These are phyloP conservation scores for Gentiana dahurica DNA, from an alignment of 257 asterid species.

Conservation along the genomic window DNA sequence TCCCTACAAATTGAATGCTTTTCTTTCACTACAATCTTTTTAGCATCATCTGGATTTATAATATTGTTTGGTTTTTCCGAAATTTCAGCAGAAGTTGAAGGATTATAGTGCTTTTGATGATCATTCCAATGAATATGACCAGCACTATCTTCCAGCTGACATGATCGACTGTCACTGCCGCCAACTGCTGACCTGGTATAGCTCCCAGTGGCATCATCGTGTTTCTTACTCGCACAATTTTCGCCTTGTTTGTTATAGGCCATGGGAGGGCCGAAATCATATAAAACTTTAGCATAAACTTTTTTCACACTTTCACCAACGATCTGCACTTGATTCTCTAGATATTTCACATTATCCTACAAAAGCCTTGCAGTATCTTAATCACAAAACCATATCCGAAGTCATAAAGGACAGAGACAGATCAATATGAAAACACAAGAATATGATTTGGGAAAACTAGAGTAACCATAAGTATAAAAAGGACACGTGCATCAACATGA, in stretches of 20 bases:
- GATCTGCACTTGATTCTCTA: constrained; percentile 51
- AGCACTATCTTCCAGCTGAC: constrained; percentile 12
- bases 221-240: constrained; percentile 11
- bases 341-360: constrained; percentile 49
- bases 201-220: constrained; percentile 7
- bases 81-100: constrained; percentile 8
- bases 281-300: constrained; percentile 41
- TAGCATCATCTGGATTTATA: constrained; percentile 15
- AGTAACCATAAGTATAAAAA: not conserved
- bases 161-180: constrained; percentile 10
- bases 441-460: not conserved
- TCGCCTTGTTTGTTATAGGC: constrained; percentile 11
- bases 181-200: constrained; percentile 5
- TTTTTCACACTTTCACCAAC: constrained; percentile 48
- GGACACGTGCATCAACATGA: not conserved
- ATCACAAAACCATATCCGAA: not conserved
- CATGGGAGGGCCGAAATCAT: constrained; percentile 33
- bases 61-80: constrained; percentile 12
- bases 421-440: not conserved
- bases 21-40: constrained; percentile 17
- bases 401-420: not conserved
- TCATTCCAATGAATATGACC: constrained; percentile 4
- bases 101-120: constrained; percentile 2
- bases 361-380: not conserved
- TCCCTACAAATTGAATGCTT: not conserved